Evolutionary conservation across 176 grass and related monocot genomes (phyloP), one percentile per base, ranked within the genome.

Genomic region (Thalia dealbata): DNA sequence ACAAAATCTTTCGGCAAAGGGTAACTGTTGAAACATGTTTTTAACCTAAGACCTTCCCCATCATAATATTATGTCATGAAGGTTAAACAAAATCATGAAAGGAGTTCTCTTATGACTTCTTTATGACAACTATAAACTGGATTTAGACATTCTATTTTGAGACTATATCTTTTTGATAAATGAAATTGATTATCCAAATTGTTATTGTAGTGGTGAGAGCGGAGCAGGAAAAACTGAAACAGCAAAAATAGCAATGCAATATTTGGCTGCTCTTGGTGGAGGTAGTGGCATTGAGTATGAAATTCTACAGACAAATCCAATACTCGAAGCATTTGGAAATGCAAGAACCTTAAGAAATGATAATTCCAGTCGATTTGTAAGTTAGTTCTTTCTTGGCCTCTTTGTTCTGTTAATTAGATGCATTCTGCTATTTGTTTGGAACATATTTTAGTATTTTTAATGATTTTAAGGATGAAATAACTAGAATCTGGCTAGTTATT

Each of bases 141-240:
- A 38, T 38, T 4, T 38, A 38, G 32, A 38, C 32, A 38, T 38
- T 38, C 32, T 38, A 38, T 38, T 38, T 38, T 38, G 32, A 38
- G 32, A 22, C 6, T 23, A n/a, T 58, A 59, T 67, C 48, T 59
- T 42, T 44, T 73, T 65, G 13, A 46, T 6, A 78, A 66, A 67
- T 62, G 50, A 64, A 75, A 72, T 69, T 83, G 45, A 28, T 16
- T 67, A 76, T 77, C 23, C 62, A 50, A 66, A 50, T 61, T 86
- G 26, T 22, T 41, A 48, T 81, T 86, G 48, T 72, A 99, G 95
- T 71, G 95, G 95, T 79, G 95, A 99, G 77, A 99, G 95, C 75
- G 95, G 95, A 77, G 95, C 95, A 78, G 95, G 95, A 69, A 99
- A 99, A 81, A 99, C 95, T 75, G 90, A 99, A 91, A 99, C 95